phyloP scores from a whole-genome alignment of 2,329 filamentous ascomycete species.

The Dendrostoma leiphaemia region DNA sequence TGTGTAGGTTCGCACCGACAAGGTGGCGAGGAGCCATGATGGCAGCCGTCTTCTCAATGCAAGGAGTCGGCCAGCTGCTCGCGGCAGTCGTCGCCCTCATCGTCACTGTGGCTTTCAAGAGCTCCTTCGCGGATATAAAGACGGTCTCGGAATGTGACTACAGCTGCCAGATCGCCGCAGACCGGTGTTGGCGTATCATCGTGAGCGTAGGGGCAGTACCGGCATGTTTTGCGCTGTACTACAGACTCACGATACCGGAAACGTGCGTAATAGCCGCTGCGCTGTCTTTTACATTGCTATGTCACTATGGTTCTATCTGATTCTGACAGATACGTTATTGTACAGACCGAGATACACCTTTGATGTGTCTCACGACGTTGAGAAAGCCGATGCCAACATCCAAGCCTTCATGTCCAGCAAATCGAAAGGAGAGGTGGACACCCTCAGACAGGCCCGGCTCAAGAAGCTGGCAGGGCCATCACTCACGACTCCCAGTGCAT shows the following conservation, averaged over 20 bases:
- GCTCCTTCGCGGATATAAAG: slow-evolving; percentile 41
- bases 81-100: slow-evolving; percentile 71
- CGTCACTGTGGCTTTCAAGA: slow-evolving; percentile 63
- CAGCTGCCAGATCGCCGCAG: slow-evolving; percentile 66
- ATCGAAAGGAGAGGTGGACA: slow-evolving; percentile 46
- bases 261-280: slow-evolving; percentile 47
- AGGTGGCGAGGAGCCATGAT: slow-evolving; percentile 83
- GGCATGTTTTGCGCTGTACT: slow-evolving; percentile 78
- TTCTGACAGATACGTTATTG: no score
- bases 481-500: slow-evolving; percentile 65
- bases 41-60: slow-evolving; percentile 81
- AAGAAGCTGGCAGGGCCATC: slow-evolving; percentile 50
- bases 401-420: slow-evolving; percentile 55
- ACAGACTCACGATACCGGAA: slow-evolving; percentile 81
- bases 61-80: slow-evolving; percentile 74
- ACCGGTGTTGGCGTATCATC: slow-evolving; percentile 79
- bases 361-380: slow-evolving; percentile 72
- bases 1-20: slow-evolving; percentile 71
- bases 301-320: no score
- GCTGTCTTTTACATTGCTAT: slow-evolving; percentile 66
- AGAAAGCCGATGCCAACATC: slow-evolving; percentile 73
- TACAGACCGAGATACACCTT: slow-evolving; percentile 53
- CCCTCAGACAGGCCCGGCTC: slow-evolving; percentile 48
- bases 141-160: slow-evolving; percentile 51
- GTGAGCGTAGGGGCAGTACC: slow-evolving; percentile 78